Percentiles rank a stretch among this genome's conserved stretches.
Evolutionary conservation across 2,329 filamentous ascomycete species (phyloP).

Genomic region (Exophiala aquamarina): DNA sequence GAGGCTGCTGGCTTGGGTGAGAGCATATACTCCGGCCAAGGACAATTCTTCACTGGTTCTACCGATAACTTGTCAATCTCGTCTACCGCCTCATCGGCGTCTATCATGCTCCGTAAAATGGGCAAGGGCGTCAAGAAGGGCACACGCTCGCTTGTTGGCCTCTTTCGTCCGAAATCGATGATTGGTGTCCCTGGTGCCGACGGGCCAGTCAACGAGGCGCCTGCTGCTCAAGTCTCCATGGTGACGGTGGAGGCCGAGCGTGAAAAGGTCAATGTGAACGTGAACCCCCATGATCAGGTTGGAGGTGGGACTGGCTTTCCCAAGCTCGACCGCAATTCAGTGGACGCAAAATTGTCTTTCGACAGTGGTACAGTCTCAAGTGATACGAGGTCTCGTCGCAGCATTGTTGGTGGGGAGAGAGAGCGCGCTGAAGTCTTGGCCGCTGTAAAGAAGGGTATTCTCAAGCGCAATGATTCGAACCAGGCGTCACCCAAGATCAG

Average conservation of each 20-base stretch:
- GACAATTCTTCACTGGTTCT: constrained; percentile 81
- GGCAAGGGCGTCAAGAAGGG: constrained; percentile 97
- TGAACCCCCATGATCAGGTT: constrained; percentile 61
- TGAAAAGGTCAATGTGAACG: constrained; percentile 76
- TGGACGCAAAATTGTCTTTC: constrained; percentile 59
- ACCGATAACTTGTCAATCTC: constrained; percentile 77
- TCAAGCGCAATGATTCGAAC: constrained; percentile 74
- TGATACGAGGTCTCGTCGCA: constrained; percentile 67
- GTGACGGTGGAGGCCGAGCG: constrained; percentile 93
- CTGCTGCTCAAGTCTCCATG: constrained; percentile 86
- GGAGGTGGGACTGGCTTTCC: constrained; percentile 79
- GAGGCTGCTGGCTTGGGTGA: constrained; percentile 89
- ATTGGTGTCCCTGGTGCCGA: constrained; percentile 76
- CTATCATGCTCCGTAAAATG: constrained; percentile 81
- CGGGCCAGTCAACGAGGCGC: constrained; percentile 61
- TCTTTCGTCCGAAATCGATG: constrained; percentile 93
- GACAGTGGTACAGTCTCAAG: constrained; percentile 37
- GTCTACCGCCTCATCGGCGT: constrained; percentile 50
- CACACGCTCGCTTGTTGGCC: constrained; percentile 82
- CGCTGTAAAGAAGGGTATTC: constrained; percentile 89
- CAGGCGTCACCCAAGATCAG: constrained; percentile 68
- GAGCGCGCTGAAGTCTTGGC: constrained; percentile 90
- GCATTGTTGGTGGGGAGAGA: constrained; percentile 84
- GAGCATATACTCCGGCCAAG: constrained; percentile 86
- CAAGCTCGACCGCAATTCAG: constrained; percentile 76